Conservation (phyloP, 192 early-diverging fungal genomes). For the Podila horticola region DNA sequence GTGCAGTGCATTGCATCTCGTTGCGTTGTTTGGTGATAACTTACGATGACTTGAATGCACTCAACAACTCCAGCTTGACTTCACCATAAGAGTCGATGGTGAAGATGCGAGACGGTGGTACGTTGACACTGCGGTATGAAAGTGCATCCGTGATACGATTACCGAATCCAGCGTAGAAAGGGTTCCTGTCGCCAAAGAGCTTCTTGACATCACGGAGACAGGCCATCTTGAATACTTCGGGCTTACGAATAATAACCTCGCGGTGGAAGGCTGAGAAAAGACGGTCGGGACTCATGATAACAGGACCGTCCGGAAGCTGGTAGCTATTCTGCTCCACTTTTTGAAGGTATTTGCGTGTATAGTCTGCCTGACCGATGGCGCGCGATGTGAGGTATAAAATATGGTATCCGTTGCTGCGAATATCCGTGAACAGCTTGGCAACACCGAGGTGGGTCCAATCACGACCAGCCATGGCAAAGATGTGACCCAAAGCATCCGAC, state of each 20-base stretch:
- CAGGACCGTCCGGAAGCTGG: conserved; percentile 92
- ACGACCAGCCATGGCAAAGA: conserved; percentile 96
- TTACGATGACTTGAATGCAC: conserved; percentile 85
- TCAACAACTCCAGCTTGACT: conserved; percentile 89
- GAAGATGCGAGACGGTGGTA: conserved; percentile 94
- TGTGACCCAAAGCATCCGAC: conserved; percentile 95
- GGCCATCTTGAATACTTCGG: conserved; percentile 97
- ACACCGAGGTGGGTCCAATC: conserved; percentile 99
- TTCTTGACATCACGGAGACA: conserved; percentile 91
- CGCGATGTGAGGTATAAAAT: conserved; percentile 94
- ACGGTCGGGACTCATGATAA: conserved; percentile 96
- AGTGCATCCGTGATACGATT: conserved; percentile 98
- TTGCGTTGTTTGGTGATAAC: conserved; percentile 18
- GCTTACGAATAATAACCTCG: conserved; percentile 94
- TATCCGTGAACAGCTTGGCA: conserved; percentile 96
- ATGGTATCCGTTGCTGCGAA: conserved; percentile 93
- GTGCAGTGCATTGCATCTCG: too few species aligned
- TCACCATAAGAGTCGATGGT: conserved; percentile 94
- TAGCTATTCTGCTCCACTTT: conserved; percentile 90
- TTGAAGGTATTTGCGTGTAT: conserved; percentile 90
- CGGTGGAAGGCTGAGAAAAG: conserved; percentile 92
- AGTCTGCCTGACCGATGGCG: conserved; percentile 94
- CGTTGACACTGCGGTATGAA: conserved; percentile 92
- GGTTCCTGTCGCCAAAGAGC: conserved; percentile 83
- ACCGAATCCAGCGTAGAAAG: conserved; percentile 97